Evolutionary conservation across 495 filamentous ascomycete genomes (phyloP).

Genomic region (Ramalina peruviana): DNA sequence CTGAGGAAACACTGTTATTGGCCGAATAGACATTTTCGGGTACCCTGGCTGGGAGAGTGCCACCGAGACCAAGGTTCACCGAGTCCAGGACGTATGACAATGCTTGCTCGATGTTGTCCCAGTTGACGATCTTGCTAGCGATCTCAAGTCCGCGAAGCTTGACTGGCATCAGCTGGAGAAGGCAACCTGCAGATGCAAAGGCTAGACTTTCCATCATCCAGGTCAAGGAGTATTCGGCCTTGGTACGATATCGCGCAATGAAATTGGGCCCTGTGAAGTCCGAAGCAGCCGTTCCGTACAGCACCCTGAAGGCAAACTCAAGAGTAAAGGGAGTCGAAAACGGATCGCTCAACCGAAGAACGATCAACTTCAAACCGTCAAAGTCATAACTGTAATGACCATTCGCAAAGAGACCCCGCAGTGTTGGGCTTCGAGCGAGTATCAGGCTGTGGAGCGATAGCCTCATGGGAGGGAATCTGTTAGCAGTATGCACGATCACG

Average conservation of each 20-base stretch:
- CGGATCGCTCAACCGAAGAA: slow-evolving; percentile 30
- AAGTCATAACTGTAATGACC: slow-evolving; percentile 3
- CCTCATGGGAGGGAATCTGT: background rate
- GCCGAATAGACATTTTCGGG: background rate
- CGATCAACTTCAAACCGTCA: slow-evolving; percentile 20
- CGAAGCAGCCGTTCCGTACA: slow-evolving; percentile 32
- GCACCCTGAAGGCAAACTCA: slow-evolving; percentile 30
- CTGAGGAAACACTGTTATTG: slow-evolving; percentile 19
- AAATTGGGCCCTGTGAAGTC: slow-evolving; percentile 5
- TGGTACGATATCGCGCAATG: slow-evolving; percentile 7
- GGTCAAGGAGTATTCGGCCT: slow-evolving; percentile 19
- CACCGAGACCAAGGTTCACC: slow-evolving; percentile 23
- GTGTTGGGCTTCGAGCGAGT: slow-evolving; percentile 33
- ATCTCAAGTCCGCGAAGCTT: slow-evolving; percentile 30
- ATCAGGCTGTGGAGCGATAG: slow-evolving; percentile 32
- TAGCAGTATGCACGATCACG: slow-evolving; percentile 3
- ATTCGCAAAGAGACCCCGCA: slow-evolving; percentile 24
- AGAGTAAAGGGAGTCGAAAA: slow-evolving; percentile 35
- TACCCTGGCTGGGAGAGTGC: background rate
- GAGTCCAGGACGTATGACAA: slow-evolving; percentile 27
- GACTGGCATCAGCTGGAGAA: slow-evolving; percentile 32
- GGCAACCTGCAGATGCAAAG: slow-evolving; percentile 37
- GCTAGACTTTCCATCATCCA: slow-evolving; percentile 35
- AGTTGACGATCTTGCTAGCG: slow-evolving; percentile 31
- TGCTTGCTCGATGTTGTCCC: slow-evolving; percentile 39